Evolutionary conservation across 176 grass and related monocot genomes (phyloP), one percentile per base, ranked within the genome.

Genomic region (Triticum timopheevii): DNA sequence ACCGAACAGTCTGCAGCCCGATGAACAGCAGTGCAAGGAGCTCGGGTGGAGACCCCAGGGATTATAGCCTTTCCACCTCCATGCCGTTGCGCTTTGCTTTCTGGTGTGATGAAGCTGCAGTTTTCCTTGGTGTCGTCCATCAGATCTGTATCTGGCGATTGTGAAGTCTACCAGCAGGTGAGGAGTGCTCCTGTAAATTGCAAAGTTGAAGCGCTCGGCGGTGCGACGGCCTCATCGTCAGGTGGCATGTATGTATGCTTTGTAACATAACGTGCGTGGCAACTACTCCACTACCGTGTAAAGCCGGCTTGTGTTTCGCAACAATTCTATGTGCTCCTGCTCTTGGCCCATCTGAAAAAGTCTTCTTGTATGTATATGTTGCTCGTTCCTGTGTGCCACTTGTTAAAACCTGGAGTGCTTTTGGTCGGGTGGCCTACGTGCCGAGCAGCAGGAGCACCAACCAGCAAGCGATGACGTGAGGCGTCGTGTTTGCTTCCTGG

Each of bases 11-110:
- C 42, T 99, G 66, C 88, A 93, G 76, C 97, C 97, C 1, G 97
- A 99, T 47, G 92, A 96, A 73, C 88, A 99, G 79, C 93, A 91
- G 31, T 54, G 87, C n/a, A 88, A 94, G 87, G 97, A 99, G 68
- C 94, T 99, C 4, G 92, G 97, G 35, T 92, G 88, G 92, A 85
- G 76, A 78, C 85, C 86, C 20, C 78, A 83, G 24, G 69, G 80
- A 67, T 50, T 49, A 42, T 69, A 82, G 40, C 83, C 20, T 45
- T 78, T 84, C 54, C 50, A 33, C 16, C 8, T 17, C 5, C 10
- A 17, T 23, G 66, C 35, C 49, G 23, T 67, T 80, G 67, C 20
- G 34, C n/a, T 87, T 33, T 44, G n/a, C 42, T 75, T 87, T 76
- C 76, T 87, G 61, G 16, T 80, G 72, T 47, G 68, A 61, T 13